Percentiles rank a stretch among this genome's conserved stretches.
Evolutionary conservation across 1,284 basidiomycete genomes (phyloP).

Genomic region (Trichosporon sp.): DNA sequence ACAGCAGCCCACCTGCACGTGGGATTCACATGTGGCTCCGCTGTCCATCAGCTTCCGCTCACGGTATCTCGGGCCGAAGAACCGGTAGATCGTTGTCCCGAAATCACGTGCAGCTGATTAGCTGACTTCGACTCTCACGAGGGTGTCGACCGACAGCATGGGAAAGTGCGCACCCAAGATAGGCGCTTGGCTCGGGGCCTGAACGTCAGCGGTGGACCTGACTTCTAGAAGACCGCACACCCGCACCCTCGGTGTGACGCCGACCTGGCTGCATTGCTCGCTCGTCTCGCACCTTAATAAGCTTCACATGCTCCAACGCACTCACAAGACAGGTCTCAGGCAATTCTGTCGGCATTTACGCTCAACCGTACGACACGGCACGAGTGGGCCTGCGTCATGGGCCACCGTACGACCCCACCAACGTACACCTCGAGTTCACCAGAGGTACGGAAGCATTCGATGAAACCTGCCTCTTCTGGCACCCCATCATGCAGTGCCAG

Average conservation of each 20-base stretch:
- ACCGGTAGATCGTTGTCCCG: not conserved
- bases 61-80: not conserved
- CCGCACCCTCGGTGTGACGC: conserved; percentile 2
- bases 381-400: conserved; percentile 5
- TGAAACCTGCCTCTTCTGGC: conserved; percentile 5
- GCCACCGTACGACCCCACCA: too few species aligned
- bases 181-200: not conserved
- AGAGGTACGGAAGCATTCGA: not conserved
- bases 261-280: not conserved
- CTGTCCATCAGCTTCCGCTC: too few species aligned
- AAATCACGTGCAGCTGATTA: not conserved
- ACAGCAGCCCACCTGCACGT: not conserved
- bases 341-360: conserved; percentile 2
- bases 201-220: not conserved
- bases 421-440: not conserved
- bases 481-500: not conserved
- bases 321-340: conserved; percentile 1
- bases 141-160: not conserved
- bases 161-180: not conserved
- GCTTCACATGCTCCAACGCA: conserved; percentile 13
- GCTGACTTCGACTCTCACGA: not conserved
- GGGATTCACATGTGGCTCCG: too few species aligned
- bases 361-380: not conserved
- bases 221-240: not conserved
- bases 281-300: not conserved